Conservation (phyloP, 2,329 filamentous ascomycete species). For the Periconia sp. region DNA sequence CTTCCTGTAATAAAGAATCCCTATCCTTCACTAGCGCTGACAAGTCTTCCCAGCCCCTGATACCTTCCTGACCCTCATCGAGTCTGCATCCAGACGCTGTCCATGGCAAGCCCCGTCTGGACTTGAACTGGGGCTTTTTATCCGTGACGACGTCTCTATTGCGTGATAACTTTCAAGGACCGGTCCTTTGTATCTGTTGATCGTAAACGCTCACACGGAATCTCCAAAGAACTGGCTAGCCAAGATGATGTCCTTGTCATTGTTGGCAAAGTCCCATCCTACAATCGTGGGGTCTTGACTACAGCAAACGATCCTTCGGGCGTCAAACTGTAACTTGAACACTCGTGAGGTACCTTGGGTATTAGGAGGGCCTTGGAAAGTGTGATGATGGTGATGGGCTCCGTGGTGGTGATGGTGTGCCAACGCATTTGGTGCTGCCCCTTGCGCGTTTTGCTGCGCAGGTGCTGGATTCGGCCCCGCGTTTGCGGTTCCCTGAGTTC, state of each 20-base stretch:
- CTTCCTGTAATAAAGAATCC: no score
- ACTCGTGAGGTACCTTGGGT: slow-evolving; percentile 64
- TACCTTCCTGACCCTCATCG: no score
- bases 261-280: slow-evolving; percentile 96
- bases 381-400: slow-evolving; percentile 40
- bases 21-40: no score
- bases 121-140: no score
- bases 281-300: slow-evolving; percentile 91
- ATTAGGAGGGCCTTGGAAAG: slow-evolving; percentile 27
- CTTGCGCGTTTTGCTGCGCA: slow-evolving; percentile 20
- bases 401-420: slow-evolving; percentile 33
- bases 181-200: no score
- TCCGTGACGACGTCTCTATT: no score
- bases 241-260: slow-evolving; percentile 78
- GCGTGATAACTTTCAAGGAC: no score
- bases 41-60: no score
- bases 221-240: slow-evolving; percentile 77
- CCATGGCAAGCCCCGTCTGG: no score
- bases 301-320: slow-evolving; percentile 90
- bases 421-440: slow-evolving; percentile 20
- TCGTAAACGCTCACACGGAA: slow-evolving; percentile 23
- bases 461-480: slow-evolving; percentile 13
- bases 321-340: slow-evolving; percentile 97
- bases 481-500: slow-evolving; percentile 6
- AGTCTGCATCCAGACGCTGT: no score